phyloP scores from a whole-genome alignment of 1,139 yeast genomes.

The Protomyces arabidopsidicola region DNA sequence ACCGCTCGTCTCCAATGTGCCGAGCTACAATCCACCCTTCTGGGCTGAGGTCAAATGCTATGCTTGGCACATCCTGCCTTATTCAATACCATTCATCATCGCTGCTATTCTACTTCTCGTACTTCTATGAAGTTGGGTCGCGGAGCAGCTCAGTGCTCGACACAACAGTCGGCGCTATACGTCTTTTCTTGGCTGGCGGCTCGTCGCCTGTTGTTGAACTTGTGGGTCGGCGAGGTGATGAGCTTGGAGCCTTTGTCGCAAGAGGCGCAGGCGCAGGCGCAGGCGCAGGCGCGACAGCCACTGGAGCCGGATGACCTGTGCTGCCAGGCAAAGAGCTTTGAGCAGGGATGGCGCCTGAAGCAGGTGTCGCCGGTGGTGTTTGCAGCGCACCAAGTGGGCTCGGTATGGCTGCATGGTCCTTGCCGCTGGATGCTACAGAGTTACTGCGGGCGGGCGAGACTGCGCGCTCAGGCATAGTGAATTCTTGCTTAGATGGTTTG shows the following conservation, averaged over 20 bases:
- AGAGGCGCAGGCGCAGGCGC: neutral
- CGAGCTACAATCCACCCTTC: slow-evolving; percentile 22
- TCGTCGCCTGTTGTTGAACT: neutral
- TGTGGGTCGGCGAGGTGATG: neutral
- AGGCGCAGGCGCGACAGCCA: neutral
- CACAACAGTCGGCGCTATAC: slow-evolving; percentile 16
- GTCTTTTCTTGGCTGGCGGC: slow-evolving; percentile 6
- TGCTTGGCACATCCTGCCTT: slow-evolving; percentile 10
- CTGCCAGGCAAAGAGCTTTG: neutral
- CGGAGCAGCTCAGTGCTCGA: neutral
- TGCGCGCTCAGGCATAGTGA: slow-evolving; percentile 7
- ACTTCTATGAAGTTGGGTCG: neutral
- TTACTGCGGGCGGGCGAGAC: slow-evolving; percentile 24
- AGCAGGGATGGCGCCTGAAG: neutral
- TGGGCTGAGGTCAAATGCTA: slow-evolving; percentile 26
- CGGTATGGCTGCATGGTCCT: neutral
- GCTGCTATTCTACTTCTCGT: neutral
- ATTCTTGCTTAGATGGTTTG: slow-evolving; percentile 3
- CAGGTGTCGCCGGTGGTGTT: slow-evolving; percentile 15
- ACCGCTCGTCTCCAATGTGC: neutral
- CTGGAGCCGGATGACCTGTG: neutral
- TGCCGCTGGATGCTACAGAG: slow-evolving; percentile 1
- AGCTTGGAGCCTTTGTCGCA: neutral
- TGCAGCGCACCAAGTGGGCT: neutral
- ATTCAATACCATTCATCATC: slow-evolving; percentile 15